Evolutionary conservation across 2,329 filamentous ascomycete genomes (phyloP).

Genomic region (Balansia obtecta): DNA sequence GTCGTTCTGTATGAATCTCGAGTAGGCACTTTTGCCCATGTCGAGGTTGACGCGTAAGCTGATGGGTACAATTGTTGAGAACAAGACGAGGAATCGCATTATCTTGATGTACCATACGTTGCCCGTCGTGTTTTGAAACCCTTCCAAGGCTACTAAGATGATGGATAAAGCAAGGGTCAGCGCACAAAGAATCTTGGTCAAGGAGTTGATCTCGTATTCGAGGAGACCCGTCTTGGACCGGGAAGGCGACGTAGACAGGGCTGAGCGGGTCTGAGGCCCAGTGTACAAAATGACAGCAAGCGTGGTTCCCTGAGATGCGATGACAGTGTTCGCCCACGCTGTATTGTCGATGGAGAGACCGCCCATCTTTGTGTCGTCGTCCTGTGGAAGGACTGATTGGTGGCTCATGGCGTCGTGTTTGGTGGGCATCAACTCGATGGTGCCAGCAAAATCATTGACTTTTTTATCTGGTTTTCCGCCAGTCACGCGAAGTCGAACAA

Average conservation of each 20-base stretch:
- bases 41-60: constrained; percentile 93
- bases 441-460: constrained; percentile 93
- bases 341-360: constrained; percentile 92
- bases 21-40: constrained; percentile 93
- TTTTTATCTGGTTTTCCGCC: constrained; percentile 86
- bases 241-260: constrained; percentile 81
- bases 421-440: constrained; percentile 58
- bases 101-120: constrained; percentile 89
- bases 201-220: constrained; percentile 91
- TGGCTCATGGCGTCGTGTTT: constrained; percentile 34
- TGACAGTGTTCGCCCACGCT: constrained; percentile 95
- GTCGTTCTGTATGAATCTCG: constrained; percentile 88
- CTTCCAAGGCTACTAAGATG: constrained; percentile 76
- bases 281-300: constrained; percentile 90
- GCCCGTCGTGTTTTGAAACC: constrained; percentile 55
- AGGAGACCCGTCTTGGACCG: constrained; percentile 88
- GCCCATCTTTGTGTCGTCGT: constrained; percentile 40
- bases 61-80: constrained; percentile 98
- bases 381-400: constrained; percentile 20
- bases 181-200: constrained; percentile 90
- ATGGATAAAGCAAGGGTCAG: constrained; percentile 79
- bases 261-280: constrained; percentile 84
- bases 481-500: constrained; percentile 57
- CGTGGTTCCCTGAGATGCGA: constrained; percentile 83
- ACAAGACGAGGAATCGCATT: constrained; percentile 93